Evolutionary conservation across 306 rosid species (phyloP).

Genomic region (Spatholobus suberectus): DNA sequence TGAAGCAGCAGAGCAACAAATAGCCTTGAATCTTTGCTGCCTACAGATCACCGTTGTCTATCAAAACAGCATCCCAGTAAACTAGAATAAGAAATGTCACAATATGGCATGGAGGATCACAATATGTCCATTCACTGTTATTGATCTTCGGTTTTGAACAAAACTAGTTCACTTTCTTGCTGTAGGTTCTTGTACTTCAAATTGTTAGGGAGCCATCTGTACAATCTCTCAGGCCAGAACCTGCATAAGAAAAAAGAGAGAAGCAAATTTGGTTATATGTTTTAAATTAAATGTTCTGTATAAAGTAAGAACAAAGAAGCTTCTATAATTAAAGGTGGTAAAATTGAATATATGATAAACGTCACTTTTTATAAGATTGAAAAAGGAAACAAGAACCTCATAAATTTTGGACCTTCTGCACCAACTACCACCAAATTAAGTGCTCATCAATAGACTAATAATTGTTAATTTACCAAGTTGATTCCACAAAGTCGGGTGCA

Average conservation of each 20-base stretch:
- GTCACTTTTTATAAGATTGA: not conserved
- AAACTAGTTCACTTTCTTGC: slow-evolving; percentile 77
- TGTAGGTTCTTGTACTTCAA: slow-evolving; percentile 70
- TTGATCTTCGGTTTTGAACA: slow-evolving; percentile 65
- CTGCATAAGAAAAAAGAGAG: slow-evolving; percentile 44
- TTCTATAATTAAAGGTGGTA: not conserved
- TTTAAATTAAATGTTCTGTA: not conserved
- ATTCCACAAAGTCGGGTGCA: not conserved
- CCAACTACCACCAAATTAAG: slow-evolving; percentile 17
- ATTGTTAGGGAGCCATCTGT: slow-evolving; percentile 77
- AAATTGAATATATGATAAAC: not conserved
- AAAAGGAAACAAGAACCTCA: slow-evolving; percentile 16
- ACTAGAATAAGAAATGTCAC: slow-evolving; percentile 29
- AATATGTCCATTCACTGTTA: slow-evolving; percentile 42
- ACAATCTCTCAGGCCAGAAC: slow-evolving; percentile 83
- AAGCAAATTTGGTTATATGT: slow-evolving; percentile 24
- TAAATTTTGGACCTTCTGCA: slow-evolving; percentile 6
- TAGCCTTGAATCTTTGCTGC: slow-evolving; percentile 13
- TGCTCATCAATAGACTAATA: not conserved
- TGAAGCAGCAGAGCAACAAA: slow-evolving; percentile 30
- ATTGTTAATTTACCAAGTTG: not conserved
- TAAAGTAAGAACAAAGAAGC: not conserved
- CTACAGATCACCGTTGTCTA: slow-evolving; percentile 23
- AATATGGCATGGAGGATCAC: slow-evolving; percentile 35
- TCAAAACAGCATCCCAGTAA: slow-evolving; percentile 26